These are phyloP conservation scores for Pinus tabuliformis DNA, from an alignment of 75 land plant species.

Conservation along the genomic window DNA sequence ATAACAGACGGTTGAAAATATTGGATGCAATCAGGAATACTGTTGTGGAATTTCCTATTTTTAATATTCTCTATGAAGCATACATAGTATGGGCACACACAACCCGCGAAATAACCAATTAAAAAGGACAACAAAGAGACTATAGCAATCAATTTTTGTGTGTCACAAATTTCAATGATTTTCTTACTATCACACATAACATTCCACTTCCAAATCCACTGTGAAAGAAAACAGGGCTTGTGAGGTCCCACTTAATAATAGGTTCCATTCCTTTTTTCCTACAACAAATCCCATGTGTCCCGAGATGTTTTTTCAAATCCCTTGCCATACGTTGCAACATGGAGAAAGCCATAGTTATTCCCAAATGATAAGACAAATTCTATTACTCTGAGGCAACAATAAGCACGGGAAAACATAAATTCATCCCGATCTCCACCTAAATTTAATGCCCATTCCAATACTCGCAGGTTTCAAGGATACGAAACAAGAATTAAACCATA, in stretches of 20 bases:
- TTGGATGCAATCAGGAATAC: no score
- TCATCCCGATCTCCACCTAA: no score
- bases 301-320: conserved; percentile 45
- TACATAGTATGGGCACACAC: background rate
- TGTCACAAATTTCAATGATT: conserved; percentile 49
- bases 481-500: no score
- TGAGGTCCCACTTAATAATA: conserved; percentile 52
- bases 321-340: conserved; percentile 50
- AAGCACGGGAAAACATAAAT: no score
- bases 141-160: conserved; percentile 36
- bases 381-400: no score
- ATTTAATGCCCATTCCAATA: no score
- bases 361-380: no score
- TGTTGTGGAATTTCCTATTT: no score
- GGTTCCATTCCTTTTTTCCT: conserved; percentile 17
- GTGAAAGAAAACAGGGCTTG: conserved; percentile 55
- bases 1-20: background rate
- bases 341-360: background rate
- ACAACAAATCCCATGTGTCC: conserved; percentile 55
- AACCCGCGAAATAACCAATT: conserved; percentile 71
- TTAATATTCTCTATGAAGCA: no score
- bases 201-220: conserved; percentile 46
- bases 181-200: conserved; percentile 36
- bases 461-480: no score
- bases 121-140: conserved; percentile 41